Conservation (phyloP, 805 yeast genomes). For the Zygosaccharomyces lentus region DNA sequence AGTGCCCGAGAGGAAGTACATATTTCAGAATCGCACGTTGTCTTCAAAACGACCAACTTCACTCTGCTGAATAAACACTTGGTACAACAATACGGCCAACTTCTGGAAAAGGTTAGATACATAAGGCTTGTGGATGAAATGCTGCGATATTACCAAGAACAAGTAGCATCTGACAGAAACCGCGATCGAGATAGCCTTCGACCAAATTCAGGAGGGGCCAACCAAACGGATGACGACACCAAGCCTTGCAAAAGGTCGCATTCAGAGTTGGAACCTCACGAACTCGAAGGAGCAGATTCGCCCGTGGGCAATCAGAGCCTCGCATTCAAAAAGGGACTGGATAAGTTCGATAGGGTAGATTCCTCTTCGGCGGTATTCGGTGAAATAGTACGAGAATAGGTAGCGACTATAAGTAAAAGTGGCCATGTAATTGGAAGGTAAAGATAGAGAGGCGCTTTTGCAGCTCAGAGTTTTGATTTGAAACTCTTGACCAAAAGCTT, state of each 20-base stretch:
- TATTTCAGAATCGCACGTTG: slow-evolving; percentile 20
- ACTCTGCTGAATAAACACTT: slow-evolving; percentile 30
- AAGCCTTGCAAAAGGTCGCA: slow-evolving; percentile 9
- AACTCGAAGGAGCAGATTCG: slow-evolving; percentile 17
- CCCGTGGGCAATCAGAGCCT: slow-evolving; percentile 13
- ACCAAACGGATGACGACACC: slow-evolving; percentile 8
- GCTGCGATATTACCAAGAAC: slow-evolving; percentile 22
- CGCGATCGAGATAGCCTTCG: slow-evolving; percentile 1
- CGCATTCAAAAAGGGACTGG: slow-evolving; percentile 18
- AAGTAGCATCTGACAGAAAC: slow-evolving; percentile 5
- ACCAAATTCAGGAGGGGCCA: neutral
- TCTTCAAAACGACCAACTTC: slow-evolving; percentile 24
- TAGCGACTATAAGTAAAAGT: neutral
- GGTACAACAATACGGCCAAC: slow-evolving; percentile 29
- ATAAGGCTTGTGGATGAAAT: slow-evolving; percentile 33
- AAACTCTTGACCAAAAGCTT: slow-evolving; percentile 35
- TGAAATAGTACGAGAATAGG: slow-evolving; percentile 14
- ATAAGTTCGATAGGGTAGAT: slow-evolving; percentile 18
- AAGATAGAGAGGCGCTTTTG: neutral
- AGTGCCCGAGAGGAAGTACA: slow-evolving; percentile 11
- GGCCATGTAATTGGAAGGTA: slow-evolving; percentile 2
- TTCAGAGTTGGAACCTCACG: slow-evolving; percentile 16
- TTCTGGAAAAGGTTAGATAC: slow-evolving; percentile 32
- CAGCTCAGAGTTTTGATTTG: slow-evolving; percentile 37
- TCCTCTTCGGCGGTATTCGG: slow-evolving; percentile 18